Evolutionary conservation across 768 basidiomycete genomes (phyloP), one percentile per base, ranked within the genome.

Genomic region (Lepiota venenata): DNA sequence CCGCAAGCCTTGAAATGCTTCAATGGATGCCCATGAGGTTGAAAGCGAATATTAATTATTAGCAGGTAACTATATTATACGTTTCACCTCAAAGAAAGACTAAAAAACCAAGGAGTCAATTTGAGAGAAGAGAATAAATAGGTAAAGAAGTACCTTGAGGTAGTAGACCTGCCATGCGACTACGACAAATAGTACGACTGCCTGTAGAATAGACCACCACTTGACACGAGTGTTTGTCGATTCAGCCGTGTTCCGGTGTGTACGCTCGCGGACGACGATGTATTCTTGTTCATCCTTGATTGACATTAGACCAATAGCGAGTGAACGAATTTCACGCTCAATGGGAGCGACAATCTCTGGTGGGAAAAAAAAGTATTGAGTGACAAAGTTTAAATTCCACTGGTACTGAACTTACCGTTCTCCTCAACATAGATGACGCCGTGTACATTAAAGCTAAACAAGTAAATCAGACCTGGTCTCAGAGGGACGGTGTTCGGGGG

Each of bases 271-370:
- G 25, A 98, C 86, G 29, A 96, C 90, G 58, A 99, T 94, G 71
- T 99, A 99, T 71, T 98, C 97, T 68, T 98, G 96, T 68, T 99
- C 97, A 64, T 99, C 97, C 74, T 98, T 98, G 60, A 99, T 94
- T 9, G 90, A 74, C 52, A 88, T 81, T 46, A 98, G 73, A 8
- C 88, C 93, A 50, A 83, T 82, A 12, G 91, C 84, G 22, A 99
- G 74, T 27, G 81, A 74, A 20, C 97, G 86, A 58, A 98, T 95
- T 78, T 98, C 96, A 54, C 89, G 85, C 69, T 99, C 97, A 47
- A 99, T 92, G 6, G 97, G 97, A 9, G 96, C 95, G 55, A 96
- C 90, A 15, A 86, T 79, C 61, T 92, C 91, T 81, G 67, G 61
- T 20, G n/a, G 18, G 20, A 11, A 25, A 25, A 25, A 25, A 25